Conservation (phyloP, 2,329 filamentous ascomycete genomes). For the Penicillium griseofulvum region DNA sequence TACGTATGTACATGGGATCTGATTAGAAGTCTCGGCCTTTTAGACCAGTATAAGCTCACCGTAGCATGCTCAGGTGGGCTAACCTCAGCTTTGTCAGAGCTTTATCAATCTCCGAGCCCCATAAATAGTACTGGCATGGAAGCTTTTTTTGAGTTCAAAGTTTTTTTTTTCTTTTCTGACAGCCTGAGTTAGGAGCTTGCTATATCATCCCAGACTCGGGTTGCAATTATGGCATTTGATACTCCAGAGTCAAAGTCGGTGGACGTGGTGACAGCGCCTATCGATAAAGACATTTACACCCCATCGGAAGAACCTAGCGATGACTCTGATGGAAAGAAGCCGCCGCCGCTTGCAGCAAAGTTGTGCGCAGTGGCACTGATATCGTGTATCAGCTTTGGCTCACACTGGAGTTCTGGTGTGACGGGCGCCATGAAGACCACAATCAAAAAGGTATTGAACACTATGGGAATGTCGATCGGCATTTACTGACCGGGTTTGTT, state of each 20-base stretch:
- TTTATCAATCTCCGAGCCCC: conserved; percentile 7
- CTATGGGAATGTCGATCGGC: not conserved
- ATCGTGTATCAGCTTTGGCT: conserved; percentile 56
- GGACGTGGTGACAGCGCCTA: conserved; percentile 2
- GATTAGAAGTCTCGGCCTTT: not conserved
- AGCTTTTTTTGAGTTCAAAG: not conserved
- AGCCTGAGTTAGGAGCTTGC: not conserved
- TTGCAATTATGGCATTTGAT: conserved; percentile 2
- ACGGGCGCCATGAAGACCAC: conserved; percentile 62
- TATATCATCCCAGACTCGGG: not conserved
- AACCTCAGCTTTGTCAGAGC: not conserved
- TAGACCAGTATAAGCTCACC: not conserved
- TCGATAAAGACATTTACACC: not conserved
- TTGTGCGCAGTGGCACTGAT: conserved; percentile 47
- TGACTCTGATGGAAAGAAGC: conserved; percentile 17
- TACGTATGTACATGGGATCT: conserved; percentile 5
- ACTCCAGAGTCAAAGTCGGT: conserved; percentile 9
- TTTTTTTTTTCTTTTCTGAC: not conserved
- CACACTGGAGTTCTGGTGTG: conserved; percentile 60
- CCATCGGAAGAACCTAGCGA: not conserved
- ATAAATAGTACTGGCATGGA: not conserved
- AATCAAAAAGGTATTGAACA: conserved; percentile 51
- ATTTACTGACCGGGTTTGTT: not conserved
- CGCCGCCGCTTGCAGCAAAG: conserved; percentile 33
- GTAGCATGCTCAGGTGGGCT: too few species aligned